phyloP scores from a whole-genome alignment of 345 rosid genomes.

The Sisymbrium irio region DNA sequence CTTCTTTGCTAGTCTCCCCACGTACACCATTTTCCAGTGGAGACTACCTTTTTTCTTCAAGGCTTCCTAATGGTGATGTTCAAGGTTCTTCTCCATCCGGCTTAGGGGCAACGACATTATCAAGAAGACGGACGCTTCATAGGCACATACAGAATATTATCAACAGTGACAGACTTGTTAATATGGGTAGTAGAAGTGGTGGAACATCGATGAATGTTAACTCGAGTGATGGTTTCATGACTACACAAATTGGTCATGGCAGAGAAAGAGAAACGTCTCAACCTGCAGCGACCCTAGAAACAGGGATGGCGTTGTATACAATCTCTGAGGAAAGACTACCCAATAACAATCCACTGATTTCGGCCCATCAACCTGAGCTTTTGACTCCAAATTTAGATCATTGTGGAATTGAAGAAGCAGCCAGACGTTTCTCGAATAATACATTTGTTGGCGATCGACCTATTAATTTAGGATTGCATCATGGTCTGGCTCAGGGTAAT shows the following conservation, averaged over 20 bases:
- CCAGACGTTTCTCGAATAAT: slow-evolving; percentile 33
- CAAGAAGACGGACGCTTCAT: slow-evolving; percentile 77
- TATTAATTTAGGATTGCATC: slow-evolving; percentile 48
- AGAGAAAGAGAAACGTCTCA: slow-evolving; percentile 46
- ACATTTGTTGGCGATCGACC: slow-evolving; percentile 31
- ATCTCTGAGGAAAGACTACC: slow-evolving; percentile 45
- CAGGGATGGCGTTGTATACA: slow-evolving; percentile 30
- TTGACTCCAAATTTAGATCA: slow-evolving; percentile 40
- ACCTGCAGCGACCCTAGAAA: slow-evolving; percentile 39
- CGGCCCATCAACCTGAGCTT: slow-evolving; percentile 42
- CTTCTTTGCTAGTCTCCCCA: slow-evolving; percentile 51
- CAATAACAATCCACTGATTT: slow-evolving; percentile 38
- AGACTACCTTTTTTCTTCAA: slow-evolving; percentile 62
- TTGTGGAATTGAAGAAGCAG: slow-evolving; percentile 42
- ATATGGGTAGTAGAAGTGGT: slow-evolving; percentile 45
- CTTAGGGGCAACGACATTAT: slow-evolving; percentile 71
- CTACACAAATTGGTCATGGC: slow-evolving; percentile 44
- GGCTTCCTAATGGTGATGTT: slow-evolving; percentile 53
- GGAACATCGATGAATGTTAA: slow-evolving; percentile 45
- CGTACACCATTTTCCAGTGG: slow-evolving; percentile 44
- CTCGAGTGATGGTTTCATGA: slow-evolving; percentile 36
- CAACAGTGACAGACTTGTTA: slow-evolving; percentile 48
- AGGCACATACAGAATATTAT: slow-evolving; percentile 78
- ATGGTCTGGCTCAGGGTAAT: slow-evolving; percentile 43
- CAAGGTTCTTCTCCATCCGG: slow-evolving; percentile 66